These are phyloP conservation scores for Capniomyces stellatus DNA, from an alignment of 371 early-diverging fungal genomes.

Conservation along the genomic window DNA sequence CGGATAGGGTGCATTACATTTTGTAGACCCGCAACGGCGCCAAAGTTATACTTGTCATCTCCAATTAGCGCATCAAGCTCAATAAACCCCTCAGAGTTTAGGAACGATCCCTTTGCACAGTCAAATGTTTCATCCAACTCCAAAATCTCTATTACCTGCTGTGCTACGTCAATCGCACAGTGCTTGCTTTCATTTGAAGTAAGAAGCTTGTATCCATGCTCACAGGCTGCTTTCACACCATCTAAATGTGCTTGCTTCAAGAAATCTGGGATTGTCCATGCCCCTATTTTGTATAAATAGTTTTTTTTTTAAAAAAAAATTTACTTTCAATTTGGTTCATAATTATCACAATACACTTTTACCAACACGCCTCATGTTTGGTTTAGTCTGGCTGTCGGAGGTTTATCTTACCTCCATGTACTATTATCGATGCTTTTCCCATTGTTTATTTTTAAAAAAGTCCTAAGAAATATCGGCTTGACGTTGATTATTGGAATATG, in stretches of 20 bases:
- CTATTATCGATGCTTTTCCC: not conserved
- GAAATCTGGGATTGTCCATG: not conserved
- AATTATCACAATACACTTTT: not conserved
- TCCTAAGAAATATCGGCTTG: too few species aligned
- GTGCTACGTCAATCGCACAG: not conserved
- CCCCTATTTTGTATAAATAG: not conserved
- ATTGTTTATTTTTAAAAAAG: too few species aligned
- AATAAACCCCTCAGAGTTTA: constrained; percentile 1
- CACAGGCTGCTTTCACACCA: not conserved
- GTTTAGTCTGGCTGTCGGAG: too few species aligned
- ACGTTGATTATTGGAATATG: too few species aligned
- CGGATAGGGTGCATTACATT: constrained; percentile 1
- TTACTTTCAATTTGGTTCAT: not conserved
- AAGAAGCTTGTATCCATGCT: not conserved
- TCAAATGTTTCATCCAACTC: not conserved
- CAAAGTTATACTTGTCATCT: constrained; percentile 4
- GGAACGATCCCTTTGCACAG: not conserved
- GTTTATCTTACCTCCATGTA: not conserved
- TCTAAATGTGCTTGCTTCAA: not conserved
- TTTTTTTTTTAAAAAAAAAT: not conserved
- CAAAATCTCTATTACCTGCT: not conserved
- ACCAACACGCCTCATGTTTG: not conserved
- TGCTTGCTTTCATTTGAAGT: not conserved
- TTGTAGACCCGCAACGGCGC: constrained; percentile 1
- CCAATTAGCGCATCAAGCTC: constrained; percentile 4